Evolutionary conservation across 2,329 filamentous ascomycete species (phyloP).

Genomic region (Macrophomina pseudophaseolina): DNA sequence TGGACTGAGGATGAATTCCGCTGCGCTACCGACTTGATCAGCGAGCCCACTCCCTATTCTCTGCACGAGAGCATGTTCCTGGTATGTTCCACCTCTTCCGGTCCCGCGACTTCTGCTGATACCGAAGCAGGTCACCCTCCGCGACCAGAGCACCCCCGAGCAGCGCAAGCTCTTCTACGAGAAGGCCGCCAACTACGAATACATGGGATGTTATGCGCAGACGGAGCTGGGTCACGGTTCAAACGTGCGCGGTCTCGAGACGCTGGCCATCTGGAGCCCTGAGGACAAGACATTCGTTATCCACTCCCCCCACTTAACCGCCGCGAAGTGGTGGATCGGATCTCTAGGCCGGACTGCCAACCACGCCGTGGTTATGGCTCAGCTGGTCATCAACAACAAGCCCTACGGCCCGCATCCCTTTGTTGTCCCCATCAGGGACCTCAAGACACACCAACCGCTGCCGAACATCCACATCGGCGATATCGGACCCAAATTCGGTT

Average conservation of each 20-base stretch:
- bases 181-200: slow-evolving; percentile 70
- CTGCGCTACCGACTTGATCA: slow-evolving; percentile 70
- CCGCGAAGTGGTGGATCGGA: slow-evolving; percentile 86
- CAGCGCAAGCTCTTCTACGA: slow-evolving; percentile 76
- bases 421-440: slow-evolving; percentile 73
- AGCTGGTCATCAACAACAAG: slow-evolving; percentile 72
- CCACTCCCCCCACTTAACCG: slow-evolving; percentile 74
- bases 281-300: slow-evolving; percentile 76
- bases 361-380: slow-evolving; percentile 79
- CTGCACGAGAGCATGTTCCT: slow-evolving; percentile 75
- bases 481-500: slow-evolving; percentile 80
- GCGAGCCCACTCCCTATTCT: slow-evolving; percentile 75
- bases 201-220: slow-evolving; percentile 80
- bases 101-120: slow-evolving; percentile 25
- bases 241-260: slow-evolving; percentile 74
- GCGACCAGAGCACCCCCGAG: slow-evolving; percentile 73
- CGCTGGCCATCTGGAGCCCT: slow-evolving; percentile 73
- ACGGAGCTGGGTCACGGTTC: slow-evolving; percentile 81
- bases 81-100: slow-evolving; percentile 42
- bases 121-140: slow-evolving; percentile 63
- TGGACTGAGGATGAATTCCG: slow-evolving; percentile 70
- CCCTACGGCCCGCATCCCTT: slow-evolving; percentile 77
- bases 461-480: slow-evolving; percentile 76
- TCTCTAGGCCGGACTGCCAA: slow-evolving; percentile 77
- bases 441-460: slow-evolving; percentile 71